Conservation (phyloP, 2,329 filamentous ascomycete genomes). For the Botrytis pseudocinerea region DNA sequence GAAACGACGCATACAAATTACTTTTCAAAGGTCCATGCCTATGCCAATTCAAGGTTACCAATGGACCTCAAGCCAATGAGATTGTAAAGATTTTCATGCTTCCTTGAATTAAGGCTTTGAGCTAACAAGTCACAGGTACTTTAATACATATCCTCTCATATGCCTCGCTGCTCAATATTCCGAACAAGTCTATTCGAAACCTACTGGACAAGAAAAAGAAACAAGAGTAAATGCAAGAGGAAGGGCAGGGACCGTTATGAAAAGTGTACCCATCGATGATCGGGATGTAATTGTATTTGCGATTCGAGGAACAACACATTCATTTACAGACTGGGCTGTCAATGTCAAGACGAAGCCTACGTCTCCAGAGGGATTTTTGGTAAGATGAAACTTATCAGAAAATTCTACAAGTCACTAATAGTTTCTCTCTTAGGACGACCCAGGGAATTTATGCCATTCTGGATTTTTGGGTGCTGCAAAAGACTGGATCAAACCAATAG, state of each 20-base stretch:
- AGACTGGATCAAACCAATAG: slow-evolving; percentile 73
- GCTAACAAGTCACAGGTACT: slow-evolving; percentile 52
- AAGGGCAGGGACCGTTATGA: slow-evolving; percentile 73
- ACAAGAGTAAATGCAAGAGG: slow-evolving; percentile 71
- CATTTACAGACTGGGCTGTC: slow-evolving; percentile 83
- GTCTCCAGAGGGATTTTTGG: slow-evolving; percentile 66
- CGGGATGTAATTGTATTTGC: slow-evolving; percentile 80
- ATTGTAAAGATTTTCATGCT: slow-evolving; percentile 47
- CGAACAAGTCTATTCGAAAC: slow-evolving; percentile 69
- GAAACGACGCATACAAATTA: slow-evolving; percentile 54
- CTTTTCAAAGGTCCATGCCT: slow-evolving; percentile 76
- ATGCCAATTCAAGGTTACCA: slow-evolving; percentile 75
- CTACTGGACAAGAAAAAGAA: slow-evolving; percentile 62
- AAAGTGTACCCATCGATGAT: slow-evolving; percentile 75
- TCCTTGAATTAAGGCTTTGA: background rate
- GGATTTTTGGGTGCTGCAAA: slow-evolving; percentile 77
- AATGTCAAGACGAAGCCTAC: slow-evolving; percentile 72
- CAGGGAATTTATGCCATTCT: slow-evolving; percentile 74
- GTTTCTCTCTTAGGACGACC: slow-evolving; percentile 57
- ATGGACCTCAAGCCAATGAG: slow-evolving; percentile 65
- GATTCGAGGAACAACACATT: slow-evolving; percentile 71
- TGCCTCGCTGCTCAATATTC: slow-evolving; percentile 79
- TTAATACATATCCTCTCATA: slow-evolving; percentile 74
- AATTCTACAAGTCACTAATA: background rate
- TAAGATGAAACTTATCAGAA: slow-evolving; percentile 35